These are phyloP conservation scores for Phaffia tasmanica DNA, from an alignment of 768 basidiomycete genomes.

Conservation along the genomic window DNA sequence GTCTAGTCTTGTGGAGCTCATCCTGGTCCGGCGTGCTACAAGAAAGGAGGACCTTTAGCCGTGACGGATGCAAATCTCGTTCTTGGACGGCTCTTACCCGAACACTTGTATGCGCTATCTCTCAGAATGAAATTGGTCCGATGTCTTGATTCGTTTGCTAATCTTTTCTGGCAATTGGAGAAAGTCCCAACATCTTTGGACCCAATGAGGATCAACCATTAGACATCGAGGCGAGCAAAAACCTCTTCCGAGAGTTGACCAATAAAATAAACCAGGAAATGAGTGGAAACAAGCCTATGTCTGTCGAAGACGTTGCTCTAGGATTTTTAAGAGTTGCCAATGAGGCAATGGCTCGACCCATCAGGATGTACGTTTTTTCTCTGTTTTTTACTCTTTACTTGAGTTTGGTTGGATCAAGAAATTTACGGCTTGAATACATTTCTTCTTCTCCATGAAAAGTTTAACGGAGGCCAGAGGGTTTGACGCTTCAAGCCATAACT, in stretches of 20 bases:
- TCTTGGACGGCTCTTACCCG: conserved; percentile 30
- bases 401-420: not conserved
- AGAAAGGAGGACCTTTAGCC: conserved; percentile 31
- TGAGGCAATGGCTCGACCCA: conserved; percentile 28
- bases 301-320: conserved; percentile 29
- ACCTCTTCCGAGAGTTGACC: conserved; percentile 25
- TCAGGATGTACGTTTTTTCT: conserved; percentile 1
- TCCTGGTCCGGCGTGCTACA: conserved; percentile 30
- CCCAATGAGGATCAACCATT: conserved; percentile 27
- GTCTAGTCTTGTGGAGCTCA: conserved; percentile 15
- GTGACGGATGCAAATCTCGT: conserved; percentile 35
- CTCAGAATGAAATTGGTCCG: not conserved
- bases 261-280: conserved; percentile 27
- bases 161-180: not conserved
- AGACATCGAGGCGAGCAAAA: conserved; percentile 21
- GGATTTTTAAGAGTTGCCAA: conserved; percentile 31
- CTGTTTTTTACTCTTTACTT: not conserved
- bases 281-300: conserved; percentile 16
- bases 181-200: conserved; percentile 27
- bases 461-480: no score
- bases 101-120: conserved; percentile 18
- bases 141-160: no score
- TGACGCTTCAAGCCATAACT: no score
- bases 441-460: not conserved
- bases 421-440: not conserved